Evolutionary conservation across 495 filamentous ascomycete species (phyloP), one percentile per base, ranked within the genome.

Genomic region (Astrothelium subdiscretum): DNA sequence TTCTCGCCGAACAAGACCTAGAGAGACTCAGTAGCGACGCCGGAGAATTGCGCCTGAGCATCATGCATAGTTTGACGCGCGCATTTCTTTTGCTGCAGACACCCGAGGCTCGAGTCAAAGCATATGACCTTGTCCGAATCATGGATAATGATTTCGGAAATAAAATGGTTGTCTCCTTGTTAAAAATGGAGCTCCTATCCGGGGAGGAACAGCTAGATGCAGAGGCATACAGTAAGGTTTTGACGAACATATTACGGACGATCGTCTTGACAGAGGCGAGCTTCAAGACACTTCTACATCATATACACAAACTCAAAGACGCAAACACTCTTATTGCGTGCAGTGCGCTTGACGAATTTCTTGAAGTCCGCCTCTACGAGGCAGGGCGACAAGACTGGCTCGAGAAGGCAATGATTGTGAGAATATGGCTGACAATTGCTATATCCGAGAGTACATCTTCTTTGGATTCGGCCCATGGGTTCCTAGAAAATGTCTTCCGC

Each of bases 271-370:
- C 81, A 1, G 83, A 87, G 38, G 69, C 72, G 2, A 87, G 79
- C 63, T 84, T 94, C 71, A 88, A 83, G 68, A 77, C 74, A 31
- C 75, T 92, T 8, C 79, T 90, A 64, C 78, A 86, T 65, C 84
- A 89, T 66, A 81, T 90, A 35, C 80, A 87, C 62, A 85, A 84
- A 66, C 74, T 91, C 1, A 83, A 84, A 57, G 62, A 64, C 12
- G 22, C 66, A 58, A 79, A 76, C 59, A 29, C 57, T 29, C 61
- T 69, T 4, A 69, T 78, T 24, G 84, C 83, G 3, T 79, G 80
- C 60, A 74, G 79, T 51, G 74, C 78, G 12, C 67, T 91, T 10
- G 82, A 85, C 57, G 79, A 87, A 13, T 78, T 92, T 20, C 76
- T 91, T 18, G 65, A 69, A 24, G 61, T 75, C 63, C 71, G 76